Evolutionary conservation across 176 grass and related monocot species (phyloP), one percentile per base, ranked within the genome.

Genomic region (Cenchrus fungigraminus): DNA sequence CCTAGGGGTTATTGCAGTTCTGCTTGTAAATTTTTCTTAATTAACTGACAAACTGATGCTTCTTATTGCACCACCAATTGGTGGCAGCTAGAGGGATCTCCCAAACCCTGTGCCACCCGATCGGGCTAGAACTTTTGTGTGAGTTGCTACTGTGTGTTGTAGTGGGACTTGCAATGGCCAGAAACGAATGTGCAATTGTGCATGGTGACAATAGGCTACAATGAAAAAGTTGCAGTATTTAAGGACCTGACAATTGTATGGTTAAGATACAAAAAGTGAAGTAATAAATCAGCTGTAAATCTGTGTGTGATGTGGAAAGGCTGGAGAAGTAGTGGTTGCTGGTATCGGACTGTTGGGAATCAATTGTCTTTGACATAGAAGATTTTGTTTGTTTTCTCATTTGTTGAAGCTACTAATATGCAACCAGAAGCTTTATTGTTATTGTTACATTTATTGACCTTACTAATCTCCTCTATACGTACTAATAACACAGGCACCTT

Each of bases 11-110:
- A 64, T 64, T 68, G 29, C 16, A 9, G n/a, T 81, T 65, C 64
- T 81, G 20, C n/a, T 63, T 53, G 62, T 37, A 68, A 61, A 63
- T 71, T 55, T 20, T 81, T 76, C 40, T 14, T 60, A 58, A 19
- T 75, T 46, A 17, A 44, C 67, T 61, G 62, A 68, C 12, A 20
- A 55, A 58, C 29, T 49, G 9, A 71, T 0, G 6, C 58, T 60
- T 84, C 16, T 73, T 71, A 54, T 74, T 84, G 13, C 76, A 84
- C 40, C 20, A 3, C 42, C 37, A 45, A 42, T 15, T 57, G 29
- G 32, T 58, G 16, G 9, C 56, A 16, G 53, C 12, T 4, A 12
- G 6, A 42, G 5, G 10, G 52, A 9, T 13, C 25, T 76, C 31
- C 11, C 11, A 31, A 73, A 13, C 7, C 50, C 53, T 32, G 9